Evolutionary conservation across 1,284 basidiomycete species (phyloP), one percentile per base, ranked within the genome.

Genomic region (Microbotryum violaceum): DNA sequence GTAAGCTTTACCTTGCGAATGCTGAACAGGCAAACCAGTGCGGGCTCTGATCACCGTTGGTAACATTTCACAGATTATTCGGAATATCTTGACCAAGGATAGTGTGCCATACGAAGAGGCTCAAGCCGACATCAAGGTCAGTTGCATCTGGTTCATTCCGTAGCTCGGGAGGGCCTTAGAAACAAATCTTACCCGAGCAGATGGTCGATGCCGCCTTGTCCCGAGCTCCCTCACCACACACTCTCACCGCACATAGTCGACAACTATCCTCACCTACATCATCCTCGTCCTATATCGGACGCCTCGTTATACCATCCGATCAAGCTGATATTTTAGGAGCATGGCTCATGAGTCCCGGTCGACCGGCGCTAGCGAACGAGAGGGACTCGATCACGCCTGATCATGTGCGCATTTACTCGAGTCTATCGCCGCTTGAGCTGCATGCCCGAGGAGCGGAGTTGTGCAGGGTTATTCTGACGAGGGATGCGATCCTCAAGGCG

Each of bases 351-450:
- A 37, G 23, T 20, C 60, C 60, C 7, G 60, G 59, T 1, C 45
- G 62, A 25, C 65, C 60, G 16, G 31, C 29, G 16, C 20, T 54
- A 8, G 51, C 46, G 45, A 52, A 44, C 6, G 56, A 62, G 52
- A 60, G 54, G 46, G 55, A 57, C 18, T 49, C 49, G 51, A 64
- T 67, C 14, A 63, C 60, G 37, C 49, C 65, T 2, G 63, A 67
- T 10, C 65, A 67, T 46, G 64, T 67, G 65, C 60, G 65, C 42
- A 58, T 64, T 46, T 67, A 67, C 51, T 64, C 63, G 33, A 62
- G 60, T 44, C 33, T 67, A 2, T 57, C 60, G 42, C 65, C 65
- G 44, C 51, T 67, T 31, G 65, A 64, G 45, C 45, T 64, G 16
- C 65, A 64, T 48, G 60, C 63, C 7, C 51, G 65, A 27, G 65